Evolutionary conservation across 148 eudicot species (phyloP).

Genomic region (Vaccinium vitisidaea): DNA sequence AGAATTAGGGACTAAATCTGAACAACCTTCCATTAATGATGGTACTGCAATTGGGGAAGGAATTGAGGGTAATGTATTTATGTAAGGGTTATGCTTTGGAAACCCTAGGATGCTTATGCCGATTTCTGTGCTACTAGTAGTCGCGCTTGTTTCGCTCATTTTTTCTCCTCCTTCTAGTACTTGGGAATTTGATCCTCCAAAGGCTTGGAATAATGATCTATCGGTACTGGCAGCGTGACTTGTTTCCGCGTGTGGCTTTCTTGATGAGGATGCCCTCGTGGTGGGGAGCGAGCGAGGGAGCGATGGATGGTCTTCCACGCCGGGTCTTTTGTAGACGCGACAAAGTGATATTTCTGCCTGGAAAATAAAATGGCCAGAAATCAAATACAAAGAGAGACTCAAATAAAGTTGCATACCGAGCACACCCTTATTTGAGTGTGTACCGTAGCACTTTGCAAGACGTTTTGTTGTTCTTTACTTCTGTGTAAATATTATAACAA

Average conservation of each 20-base stretch:
- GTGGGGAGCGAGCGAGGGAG: constrained; percentile 46
- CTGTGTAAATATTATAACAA: constrained; percentile 16
- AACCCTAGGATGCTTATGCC: constrained; percentile 31
- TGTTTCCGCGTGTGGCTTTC: background rate
- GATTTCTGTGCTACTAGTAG: constrained; percentile 58
- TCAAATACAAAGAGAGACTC: background rate
- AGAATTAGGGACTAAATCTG: constrained; percentile 22
- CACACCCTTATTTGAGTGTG: background rate
- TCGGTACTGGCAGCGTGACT: constrained; percentile 1
- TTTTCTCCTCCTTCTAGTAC: constrained; percentile 20
- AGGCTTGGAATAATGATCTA: constrained; percentile 17
- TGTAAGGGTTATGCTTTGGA: constrained; percentile 32
- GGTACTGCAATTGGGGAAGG: constrained; percentile 9
- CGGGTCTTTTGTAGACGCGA: constrained; percentile 84
- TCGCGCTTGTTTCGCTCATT: constrained; percentile 43
- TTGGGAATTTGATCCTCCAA: background rate
- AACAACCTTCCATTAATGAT: constrained; percentile 11
- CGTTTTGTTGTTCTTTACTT: constrained; percentile 30
- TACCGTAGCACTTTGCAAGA: background rate
- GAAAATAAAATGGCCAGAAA: background rate
- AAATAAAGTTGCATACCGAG: background rate
- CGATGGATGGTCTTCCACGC: constrained; percentile 79
- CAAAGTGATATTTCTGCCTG: constrained; percentile 92
- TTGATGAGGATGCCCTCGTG: constrained; percentile 34
- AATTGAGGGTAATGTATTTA: constrained; percentile 24